Evolutionary conservation across 352 stramenopile species (phyloP), one percentile per base, ranked within the genome.

Genomic region (Globisporangium ultimum): DNA sequence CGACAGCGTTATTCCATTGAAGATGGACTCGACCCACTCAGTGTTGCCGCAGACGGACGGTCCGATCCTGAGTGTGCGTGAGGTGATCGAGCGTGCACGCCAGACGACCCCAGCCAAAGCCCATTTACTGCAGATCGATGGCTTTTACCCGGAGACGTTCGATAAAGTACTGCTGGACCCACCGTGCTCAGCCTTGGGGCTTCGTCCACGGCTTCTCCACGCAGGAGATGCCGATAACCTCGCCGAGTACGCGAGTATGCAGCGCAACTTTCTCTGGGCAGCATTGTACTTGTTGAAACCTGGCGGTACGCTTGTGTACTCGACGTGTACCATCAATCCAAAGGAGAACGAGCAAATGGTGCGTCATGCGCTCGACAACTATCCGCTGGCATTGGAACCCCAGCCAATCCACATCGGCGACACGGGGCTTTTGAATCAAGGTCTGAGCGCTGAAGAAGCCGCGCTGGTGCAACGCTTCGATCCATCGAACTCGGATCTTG

Each of bases 321-420:
- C 86, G 32, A 98, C 95, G 15, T 98, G 95, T 57, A 98, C 94
- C 0, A 96, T 98, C 53, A 96, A 97, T 63, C 76, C 87, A 2
- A 71, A 76, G 38, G 94, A 98, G 66, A 98, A 98, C 60, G 93
- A 98, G 65, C 69, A 84, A 48, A 97, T 98, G 78, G 91, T 98
- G 28, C 67, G 67, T 2, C 86, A 97, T 64, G 91, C 95, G 28
- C 72, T 98, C 8, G 66, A 91, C 48, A 80, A 90, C 14, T 97
- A 96, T 64, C 80, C 87, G 8, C 64, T 98, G 48, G 61, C 88
- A 49, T 74, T 98, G 5, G 68, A 96, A 20, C 76, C 70, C 20
- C 75, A 88, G 62, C 63, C 68, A 1, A 72, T 76, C 46, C 75
- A 80, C 41, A 61, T 94, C 24, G 90, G 89, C 15, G 68, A 82